These are phyloP conservation scores for Verticillium nonalfalfae DNA, from an alignment of 2,329 filamentous ascomycete genomes.

Conservation along the genomic window DNA sequence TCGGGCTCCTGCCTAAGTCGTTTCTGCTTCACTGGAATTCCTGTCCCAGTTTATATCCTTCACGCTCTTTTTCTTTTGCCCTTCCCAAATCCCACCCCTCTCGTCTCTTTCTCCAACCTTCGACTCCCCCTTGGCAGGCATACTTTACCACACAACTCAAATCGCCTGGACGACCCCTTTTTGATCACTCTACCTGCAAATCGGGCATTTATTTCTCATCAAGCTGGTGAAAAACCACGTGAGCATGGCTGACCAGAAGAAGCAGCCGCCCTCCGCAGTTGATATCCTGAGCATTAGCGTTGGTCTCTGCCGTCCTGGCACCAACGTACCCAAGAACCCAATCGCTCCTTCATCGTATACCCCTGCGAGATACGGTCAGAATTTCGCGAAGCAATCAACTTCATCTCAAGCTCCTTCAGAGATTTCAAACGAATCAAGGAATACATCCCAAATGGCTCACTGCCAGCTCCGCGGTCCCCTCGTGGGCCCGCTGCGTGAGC, in stretches of 20 bases:
- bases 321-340: background rate
- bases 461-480: conserved; percentile 12
- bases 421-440: background rate
- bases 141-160: too few relatives aligned
- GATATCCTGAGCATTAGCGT: too few relatives aligned
- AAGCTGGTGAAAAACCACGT: too few relatives aligned
- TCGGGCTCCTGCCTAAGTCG: background rate
- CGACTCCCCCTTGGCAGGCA: too few relatives aligned
- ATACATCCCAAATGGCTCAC: conserved; percentile 3
- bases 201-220: too few relatives aligned
- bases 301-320: background rate
- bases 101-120: too few relatives aligned
- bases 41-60: background rate
- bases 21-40: background rate
- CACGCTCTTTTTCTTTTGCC: background rate
- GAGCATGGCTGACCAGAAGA: too few relatives aligned
- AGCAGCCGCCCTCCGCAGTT: too few relatives aligned
- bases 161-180: too few relatives aligned
- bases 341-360: background rate
- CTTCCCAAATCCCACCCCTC: background rate
- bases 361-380: background rate
- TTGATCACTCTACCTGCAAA: too few relatives aligned
- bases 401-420: background rate
- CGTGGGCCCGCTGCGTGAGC: conserved; percentile 9
- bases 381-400: background rate